These are phyloP conservation scores for Bipolaris victoriae DNA, from an alignment of 2,329 filamentous ascomycete species.

Conservation along the genomic window DNA sequence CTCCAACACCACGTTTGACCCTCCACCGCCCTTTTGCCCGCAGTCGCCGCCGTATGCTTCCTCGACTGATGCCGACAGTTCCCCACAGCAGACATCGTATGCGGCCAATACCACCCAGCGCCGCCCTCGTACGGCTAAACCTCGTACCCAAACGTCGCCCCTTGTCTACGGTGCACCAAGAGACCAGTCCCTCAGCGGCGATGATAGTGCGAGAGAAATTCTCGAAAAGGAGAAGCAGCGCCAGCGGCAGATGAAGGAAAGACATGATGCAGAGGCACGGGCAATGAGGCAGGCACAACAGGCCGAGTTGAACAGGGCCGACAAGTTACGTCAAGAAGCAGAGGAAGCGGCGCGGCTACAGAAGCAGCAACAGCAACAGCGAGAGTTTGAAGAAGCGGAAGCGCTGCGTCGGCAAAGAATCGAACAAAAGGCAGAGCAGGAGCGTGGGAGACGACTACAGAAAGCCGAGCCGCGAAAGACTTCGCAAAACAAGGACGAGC, in stretches of 20 bases:
- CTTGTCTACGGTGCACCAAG: slow-evolving; percentile 22
- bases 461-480: slow-evolving; percentile 38
- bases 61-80: slow-evolving; percentile 38
- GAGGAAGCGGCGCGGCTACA: slow-evolving; percentile 40
- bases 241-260: slow-evolving; percentile 39
- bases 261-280: slow-evolving; percentile 42
- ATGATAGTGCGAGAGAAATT: slow-evolving; percentile 42
- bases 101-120: slow-evolving; percentile 31
- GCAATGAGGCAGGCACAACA: slow-evolving; percentile 39
- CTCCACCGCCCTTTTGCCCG: slow-evolving; percentile 18
- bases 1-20: slow-evolving; percentile 29
- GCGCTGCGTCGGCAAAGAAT: slow-evolving; percentile 37
- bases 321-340: slow-evolving; percentile 33
- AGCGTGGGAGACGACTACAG: slow-evolving; percentile 41
- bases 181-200: slow-evolving; percentile 31
- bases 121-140: slow-evolving; percentile 35
- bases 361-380: slow-evolving; percentile 36
- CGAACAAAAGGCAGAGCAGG: slow-evolving; percentile 40
- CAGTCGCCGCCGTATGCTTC: slow-evolving; percentile 22
- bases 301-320: slow-evolving; percentile 37
- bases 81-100: slow-evolving; percentile 30
- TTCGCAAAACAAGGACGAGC: slow-evolving; percentile 34
- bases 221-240: slow-evolving; percentile 42
- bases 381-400: slow-evolving; percentile 39
- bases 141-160: slow-evolving; percentile 28